Evolutionary conservation across 805 yeast genomes (phyloP).

Genomic region (Sugiyamaella chiloensis): DNA sequence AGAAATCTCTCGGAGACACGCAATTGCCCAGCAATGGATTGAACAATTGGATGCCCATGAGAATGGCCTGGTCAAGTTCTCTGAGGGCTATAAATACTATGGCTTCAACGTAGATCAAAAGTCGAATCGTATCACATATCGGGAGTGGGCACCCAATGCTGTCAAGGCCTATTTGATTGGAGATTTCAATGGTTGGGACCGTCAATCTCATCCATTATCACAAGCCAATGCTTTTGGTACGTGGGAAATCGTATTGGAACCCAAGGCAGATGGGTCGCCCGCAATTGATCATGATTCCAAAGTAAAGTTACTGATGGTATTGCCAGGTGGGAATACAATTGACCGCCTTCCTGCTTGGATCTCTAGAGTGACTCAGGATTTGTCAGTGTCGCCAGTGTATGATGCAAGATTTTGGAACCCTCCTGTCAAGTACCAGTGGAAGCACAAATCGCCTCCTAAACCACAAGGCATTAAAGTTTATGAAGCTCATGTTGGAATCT

Average conservation of each 20-base stretch:
- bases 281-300: slow-evolving; percentile 80
- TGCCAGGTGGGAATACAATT: slow-evolving; percentile 64
- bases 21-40: slow-evolving; percentile 63
- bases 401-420: slow-evolving; percentile 97
- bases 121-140: slow-evolving; percentile 56
- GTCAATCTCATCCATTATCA: slow-evolving; percentile 49
- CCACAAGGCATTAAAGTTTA: slow-evolving; percentile 66
- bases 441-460: slow-evolving; percentile 58
- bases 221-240: slow-evolving; percentile 64
- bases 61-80: slow-evolving; percentile 65
- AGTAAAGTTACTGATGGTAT: slow-evolving; percentile 58
- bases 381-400: slow-evolving; percentile 47
- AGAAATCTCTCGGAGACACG: slow-evolving; percentile 67
- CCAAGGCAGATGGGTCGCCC: slow-evolving; percentile 48
- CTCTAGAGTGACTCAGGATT: slow-evolving; percentile 67
- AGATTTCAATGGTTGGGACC: slow-evolving; percentile 85
- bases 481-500: slow-evolving; percentile 92
- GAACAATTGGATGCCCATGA: slow-evolving; percentile 52
- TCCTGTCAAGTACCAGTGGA: slow-evolving; percentile 51
- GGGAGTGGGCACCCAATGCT: slow-evolving; percentile 93
- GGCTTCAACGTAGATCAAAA: slow-evolving; percentile 66
- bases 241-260: slow-evolving; percentile 60
- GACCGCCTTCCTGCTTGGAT: slow-evolving; percentile 91
- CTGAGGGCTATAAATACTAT: slow-evolving; percentile 69
- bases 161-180: slow-evolving; percentile 74